These are phyloP conservation scores for Cadophora malorum DNA, from an alignment of 2,329 filamentous ascomycete genomes.

Conservation along the genomic window DNA sequence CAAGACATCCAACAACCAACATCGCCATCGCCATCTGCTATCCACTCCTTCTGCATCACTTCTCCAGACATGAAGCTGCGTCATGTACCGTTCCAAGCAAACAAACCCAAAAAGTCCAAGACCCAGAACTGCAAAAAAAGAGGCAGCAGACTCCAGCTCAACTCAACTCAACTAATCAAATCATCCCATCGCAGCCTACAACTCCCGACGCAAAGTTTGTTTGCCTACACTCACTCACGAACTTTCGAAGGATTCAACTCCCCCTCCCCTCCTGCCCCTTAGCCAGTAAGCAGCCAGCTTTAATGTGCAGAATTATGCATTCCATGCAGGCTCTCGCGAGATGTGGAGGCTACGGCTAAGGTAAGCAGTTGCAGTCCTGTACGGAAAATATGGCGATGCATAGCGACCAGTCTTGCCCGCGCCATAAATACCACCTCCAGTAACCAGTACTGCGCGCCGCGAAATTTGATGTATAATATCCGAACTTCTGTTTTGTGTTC, in stretches of 20 bases:
- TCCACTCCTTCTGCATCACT: constrained; percentile 12
- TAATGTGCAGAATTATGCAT: constrained; percentile 32
- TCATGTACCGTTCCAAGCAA: background rate
- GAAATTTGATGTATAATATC: too few relatives aligned
- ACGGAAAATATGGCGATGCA: constrained; percentile 6
- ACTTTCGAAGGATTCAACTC: background rate
- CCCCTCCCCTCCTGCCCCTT: background rate
- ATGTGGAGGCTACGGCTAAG: constrained; percentile 1
- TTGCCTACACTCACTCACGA: background rate
- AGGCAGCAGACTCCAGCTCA: too few relatives aligned
- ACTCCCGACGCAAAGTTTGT: background rate
- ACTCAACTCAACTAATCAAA: background rate
- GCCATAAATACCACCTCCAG: background rate
- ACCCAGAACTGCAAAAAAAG: too few relatives aligned
- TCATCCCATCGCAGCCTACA: background rate
- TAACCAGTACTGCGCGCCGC: too few relatives aligned
- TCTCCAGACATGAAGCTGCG: constrained; percentile 4
- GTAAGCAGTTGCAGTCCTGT: too few relatives aligned
- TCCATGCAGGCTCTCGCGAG: constrained; percentile 31
- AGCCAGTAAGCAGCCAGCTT: constrained; percentile 24
- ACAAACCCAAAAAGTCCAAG: background rate
- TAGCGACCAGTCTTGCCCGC: constrained; percentile 12
- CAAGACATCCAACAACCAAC: constrained; percentile 4
- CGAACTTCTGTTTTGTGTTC: background rate
- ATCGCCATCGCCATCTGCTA: background rate